These are phyloP conservation scores for Coffea eugenioides DNA, from an alignment of 257 asterid genomes.

Conservation along the genomic window DNA sequence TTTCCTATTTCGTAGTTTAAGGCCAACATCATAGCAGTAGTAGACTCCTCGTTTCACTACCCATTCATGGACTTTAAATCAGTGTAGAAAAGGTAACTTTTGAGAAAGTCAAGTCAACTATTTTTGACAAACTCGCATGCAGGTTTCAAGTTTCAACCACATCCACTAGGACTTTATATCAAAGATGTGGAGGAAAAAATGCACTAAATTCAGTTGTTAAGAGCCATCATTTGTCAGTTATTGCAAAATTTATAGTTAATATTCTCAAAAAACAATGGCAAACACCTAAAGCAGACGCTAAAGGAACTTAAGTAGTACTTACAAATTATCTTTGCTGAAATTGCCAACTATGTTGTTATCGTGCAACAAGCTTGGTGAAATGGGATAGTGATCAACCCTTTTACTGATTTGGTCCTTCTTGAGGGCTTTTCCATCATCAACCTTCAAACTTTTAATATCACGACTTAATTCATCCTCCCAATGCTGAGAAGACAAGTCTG, in stretches of 20 bases:
- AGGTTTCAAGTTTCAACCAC: neutral
- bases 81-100: neutral
- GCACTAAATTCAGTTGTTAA: neutral
- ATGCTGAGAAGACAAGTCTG: slow-evolving; percentile 42
- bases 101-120: neutral
- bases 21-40: neutral
- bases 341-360: slow-evolving; percentile 49
- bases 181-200: neutral
- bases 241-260: neutral
- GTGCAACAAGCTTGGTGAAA: slow-evolving; percentile 93
- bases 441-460: slow-evolving; percentile 59
- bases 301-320: slow-evolving; percentile 39
- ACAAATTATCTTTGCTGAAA: slow-evolving; percentile 67
- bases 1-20: neutral
- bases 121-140: neutral
- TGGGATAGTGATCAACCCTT: slow-evolving; percentile 51
- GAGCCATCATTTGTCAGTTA: neutral
- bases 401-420: slow-evolving; percentile 44
- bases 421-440: slow-evolving; percentile 37
- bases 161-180: neutral
- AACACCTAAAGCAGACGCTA: neutral
- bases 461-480: slow-evolving; percentile 74
- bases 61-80: neutral
- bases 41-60: neutral
- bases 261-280: neutral